Percentiles rank a stretch among this genome's conserved stretches.
Evolutionary conservation across 805 yeast genomes (phyloP).

Genomic region (Nakazawaea siamensis): DNA sequence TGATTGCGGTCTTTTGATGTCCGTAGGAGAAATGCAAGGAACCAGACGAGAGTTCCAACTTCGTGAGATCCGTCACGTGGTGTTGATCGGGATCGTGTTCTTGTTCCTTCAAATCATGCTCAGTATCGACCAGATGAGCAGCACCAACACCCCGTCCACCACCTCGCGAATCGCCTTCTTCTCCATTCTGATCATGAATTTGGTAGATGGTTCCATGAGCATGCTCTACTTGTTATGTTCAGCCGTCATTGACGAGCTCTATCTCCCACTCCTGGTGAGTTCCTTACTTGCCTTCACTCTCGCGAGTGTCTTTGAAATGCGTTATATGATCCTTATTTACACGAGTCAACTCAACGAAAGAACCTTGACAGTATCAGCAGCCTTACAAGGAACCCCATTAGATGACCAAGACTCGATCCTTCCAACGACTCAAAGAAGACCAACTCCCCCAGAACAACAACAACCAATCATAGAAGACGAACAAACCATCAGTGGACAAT

Average conservation of each 20-base stretch:
- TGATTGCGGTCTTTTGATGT: slow-evolving; percentile 66
- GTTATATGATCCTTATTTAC: slow-evolving; percentile 60
- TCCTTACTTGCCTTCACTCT: slow-evolving; percentile 63
- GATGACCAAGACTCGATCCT: slow-evolving; percentile 23
- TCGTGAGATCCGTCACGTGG: slow-evolving; percentile 27
- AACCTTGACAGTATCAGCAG: slow-evolving; percentile 55
- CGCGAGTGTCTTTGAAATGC: slow-evolving; percentile 67
- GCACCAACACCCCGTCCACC: slow-evolving; percentile 71
- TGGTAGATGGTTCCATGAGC: slow-evolving; percentile 64
- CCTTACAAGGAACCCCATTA: slow-evolving; percentile 51
- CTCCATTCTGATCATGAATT: slow-evolving; percentile 53
- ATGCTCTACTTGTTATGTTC: slow-evolving; percentile 55
- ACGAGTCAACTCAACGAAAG: slow-evolving; percentile 69
- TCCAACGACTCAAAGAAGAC: slow-evolving; percentile 14
- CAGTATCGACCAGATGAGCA: slow-evolving; percentile 61
- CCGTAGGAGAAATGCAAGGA: slow-evolving; percentile 36
- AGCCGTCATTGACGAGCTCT: slow-evolving; percentile 44
- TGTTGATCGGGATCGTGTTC: slow-evolving; percentile 35
- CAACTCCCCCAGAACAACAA: slow-evolving; percentile 15
- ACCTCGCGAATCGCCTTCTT: slow-evolving; percentile 66
- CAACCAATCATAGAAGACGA: slow-evolving; percentile 33
- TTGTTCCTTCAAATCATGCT: slow-evolving; percentile 47
- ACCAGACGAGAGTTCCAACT: slow-evolving; percentile 43
- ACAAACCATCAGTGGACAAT: slow-evolving; percentile 45
- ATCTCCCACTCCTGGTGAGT: slow-evolving; percentile 59